Conservation (phyloP, 495 filamentous ascomycete species). For the Xylaria palmicola region DNA sequence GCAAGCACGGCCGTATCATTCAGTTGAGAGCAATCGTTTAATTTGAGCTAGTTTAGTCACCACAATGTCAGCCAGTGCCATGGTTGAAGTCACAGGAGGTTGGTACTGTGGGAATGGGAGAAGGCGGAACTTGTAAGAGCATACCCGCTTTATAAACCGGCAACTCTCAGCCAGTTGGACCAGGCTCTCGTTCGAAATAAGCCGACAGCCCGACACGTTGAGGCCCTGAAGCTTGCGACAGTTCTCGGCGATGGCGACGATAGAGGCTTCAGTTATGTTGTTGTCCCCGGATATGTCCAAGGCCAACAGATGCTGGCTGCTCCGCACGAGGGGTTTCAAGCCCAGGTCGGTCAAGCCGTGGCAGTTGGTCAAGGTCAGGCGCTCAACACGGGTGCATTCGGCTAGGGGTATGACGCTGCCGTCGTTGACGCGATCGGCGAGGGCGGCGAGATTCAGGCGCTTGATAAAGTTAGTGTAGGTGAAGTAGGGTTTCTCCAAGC, state of each 20-base stretch:
- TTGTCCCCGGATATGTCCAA: conserved; percentile 84
- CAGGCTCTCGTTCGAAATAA: conserved; percentile 82
- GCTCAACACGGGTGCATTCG: conserved; percentile 87
- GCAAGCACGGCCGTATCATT: conserved; percentile 77
- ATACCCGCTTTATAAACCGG: conserved; percentile 81
- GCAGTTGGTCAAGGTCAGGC: conserved; percentile 92
- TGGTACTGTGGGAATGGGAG: not conserved
- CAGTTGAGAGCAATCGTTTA: conserved; percentile 82
- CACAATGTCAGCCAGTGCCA: conserved; percentile 22
- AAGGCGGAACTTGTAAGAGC: conserved; percentile 26
- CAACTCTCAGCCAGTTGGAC: conserved; percentile 80
- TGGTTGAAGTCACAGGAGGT: conserved; percentile 10
- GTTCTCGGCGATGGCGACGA: conserved; percentile 75
- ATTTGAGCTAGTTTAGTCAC: conserved; percentile 67
- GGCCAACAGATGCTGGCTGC: conserved; percentile 79
- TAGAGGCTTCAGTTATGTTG: conserved; percentile 77
- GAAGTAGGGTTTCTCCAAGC: conserved; percentile 69
- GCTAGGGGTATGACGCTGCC: conserved; percentile 80
- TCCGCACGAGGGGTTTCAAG: conserved; percentile 73
- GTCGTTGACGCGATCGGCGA: conserved; percentile 78
- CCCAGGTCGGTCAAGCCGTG: conserved; percentile 78
- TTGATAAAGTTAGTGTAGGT: conserved; percentile 83
- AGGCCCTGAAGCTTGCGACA: conserved; percentile 86
- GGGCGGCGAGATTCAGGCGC: conserved; percentile 80
- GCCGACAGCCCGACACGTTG: conserved; percentile 84